These are phyloP conservation scores for Stachybotrys chlorohalonatus DNA, from an alignment of 2,329 filamentous ascomycete genomes.

Conservation along the genomic window DNA sequence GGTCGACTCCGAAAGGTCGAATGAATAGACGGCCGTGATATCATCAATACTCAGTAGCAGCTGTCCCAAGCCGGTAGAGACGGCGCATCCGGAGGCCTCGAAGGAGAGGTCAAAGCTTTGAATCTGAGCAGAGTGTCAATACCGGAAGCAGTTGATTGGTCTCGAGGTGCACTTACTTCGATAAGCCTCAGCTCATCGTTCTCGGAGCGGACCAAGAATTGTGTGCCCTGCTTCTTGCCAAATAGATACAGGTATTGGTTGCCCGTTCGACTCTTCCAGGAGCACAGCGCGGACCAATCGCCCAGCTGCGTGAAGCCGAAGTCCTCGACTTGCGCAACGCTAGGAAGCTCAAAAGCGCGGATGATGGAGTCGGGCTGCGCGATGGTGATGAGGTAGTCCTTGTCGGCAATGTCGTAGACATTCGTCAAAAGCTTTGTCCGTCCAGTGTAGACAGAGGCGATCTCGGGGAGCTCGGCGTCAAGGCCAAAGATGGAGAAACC, in stretches of 20 bases:
- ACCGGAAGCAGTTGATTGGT: neutral
- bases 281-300: slow-evolving; percentile 38
- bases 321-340: slow-evolving; percentile 18
- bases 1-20: slow-evolving; percentile 29
- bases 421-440: slow-evolving; percentile 35
- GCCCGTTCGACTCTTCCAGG: slow-evolving; percentile 30
- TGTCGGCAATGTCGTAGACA: slow-evolving; percentile 24
- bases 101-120: slow-evolving; percentile 32
- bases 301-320: slow-evolving; percentile 27
- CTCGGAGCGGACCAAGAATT: slow-evolving; percentile 25
- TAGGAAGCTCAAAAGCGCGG: slow-evolving; percentile 25
- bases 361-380: slow-evolving; percentile 32
- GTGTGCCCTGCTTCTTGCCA: slow-evolving; percentile 28
- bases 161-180: slow-evolving; percentile 15
- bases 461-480: slow-evolving; percentile 19
- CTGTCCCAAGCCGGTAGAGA: slow-evolving; percentile 21
- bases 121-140: slow-evolving; percentile 13
- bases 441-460: slow-evolving; percentile 23
- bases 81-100: slow-evolving; percentile 33
- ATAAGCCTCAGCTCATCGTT: slow-evolving; percentile 22
- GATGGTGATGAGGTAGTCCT: slow-evolving; percentile 30
- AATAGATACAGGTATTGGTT: slow-evolving; percentile 36
- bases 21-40: slow-evolving; percentile 24
- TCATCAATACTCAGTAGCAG: slow-evolving; percentile 32
- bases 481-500: slow-evolving; percentile 30